phyloP scores from a whole-genome alignment of 352 stramenopile genomes.

The Globisporangium nagaii region DNA sequence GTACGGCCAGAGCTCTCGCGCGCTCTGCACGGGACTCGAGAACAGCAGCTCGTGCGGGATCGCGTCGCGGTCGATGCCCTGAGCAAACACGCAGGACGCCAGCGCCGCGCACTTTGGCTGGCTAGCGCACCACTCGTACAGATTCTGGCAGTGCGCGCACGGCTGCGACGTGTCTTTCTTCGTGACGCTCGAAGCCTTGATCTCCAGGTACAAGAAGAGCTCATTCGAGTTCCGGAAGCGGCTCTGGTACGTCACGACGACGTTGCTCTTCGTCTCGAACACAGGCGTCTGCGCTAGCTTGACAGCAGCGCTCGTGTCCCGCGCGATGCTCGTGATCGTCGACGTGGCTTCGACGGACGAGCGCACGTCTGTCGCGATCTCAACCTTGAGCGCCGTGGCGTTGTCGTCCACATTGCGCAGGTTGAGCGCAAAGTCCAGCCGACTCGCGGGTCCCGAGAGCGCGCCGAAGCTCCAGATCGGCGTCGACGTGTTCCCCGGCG shows the following conservation, averaged over 20 bases:
- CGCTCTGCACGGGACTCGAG: constrained; percentile 5
- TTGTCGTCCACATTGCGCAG: constrained; percentile 38
- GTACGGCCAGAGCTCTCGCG: constrained; percentile 29
- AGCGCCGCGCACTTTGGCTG: constrained; percentile 34
- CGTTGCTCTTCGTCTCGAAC: constrained; percentile 30
- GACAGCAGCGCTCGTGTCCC: constrained; percentile 4
- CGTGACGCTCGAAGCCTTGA: constrained; percentile 25
- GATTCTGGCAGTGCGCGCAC: constrained; percentile 46
- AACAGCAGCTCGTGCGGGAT: constrained; percentile 15
- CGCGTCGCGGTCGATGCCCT: constrained; percentile 20
- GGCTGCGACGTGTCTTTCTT: constrained; percentile 37
- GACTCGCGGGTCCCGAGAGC: constrained; percentile 8
- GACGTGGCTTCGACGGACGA: constrained; percentile 31
- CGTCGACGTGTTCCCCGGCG: constrained; percentile 19
- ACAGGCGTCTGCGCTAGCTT: constrained; percentile 3
- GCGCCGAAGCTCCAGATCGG: constrained; percentile 37
- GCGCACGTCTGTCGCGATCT: constrained; percentile 38
- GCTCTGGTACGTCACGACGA: constrained; percentile 42
- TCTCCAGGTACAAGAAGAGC: constrained; percentile 35
- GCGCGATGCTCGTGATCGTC: constrained; percentile 55
- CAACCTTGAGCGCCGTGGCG: constrained; percentile 39
- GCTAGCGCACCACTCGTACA: constrained; percentile 39
- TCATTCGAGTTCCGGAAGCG: constrained; percentile 23
- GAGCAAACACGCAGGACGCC: constrained; percentile 27
- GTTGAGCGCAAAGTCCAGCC: constrained; percentile 41